Evolutionary conservation across 371 early-diverging fungal species (phyloP), one percentile per base, ranked within the genome.

Genomic region (Vairimorpha ceranae): DNA sequence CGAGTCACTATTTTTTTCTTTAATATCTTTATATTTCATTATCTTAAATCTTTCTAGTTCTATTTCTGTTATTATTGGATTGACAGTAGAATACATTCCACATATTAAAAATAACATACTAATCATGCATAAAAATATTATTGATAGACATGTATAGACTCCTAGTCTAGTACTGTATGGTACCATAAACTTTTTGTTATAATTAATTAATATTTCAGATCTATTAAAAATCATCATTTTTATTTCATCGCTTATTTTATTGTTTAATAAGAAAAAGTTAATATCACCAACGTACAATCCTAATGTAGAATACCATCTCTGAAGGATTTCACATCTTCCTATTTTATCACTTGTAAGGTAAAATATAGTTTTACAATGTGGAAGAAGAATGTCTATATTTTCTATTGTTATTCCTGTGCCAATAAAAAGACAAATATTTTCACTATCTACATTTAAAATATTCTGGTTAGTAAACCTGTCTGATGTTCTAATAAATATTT

Each of bases 41-140:
- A 60, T 6, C 8, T 33, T 30, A 60, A 60, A 60, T 60, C 60
- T 60, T 15, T 35, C 27, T 23, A 60, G 60, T 60, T 60, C 60
- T 25, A 35, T 25, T 60, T 60, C 60, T 35, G 60, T 60, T 35
- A 56, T 38, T 1, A 67, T 38, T 30, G 51, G 52, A 15, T 52
- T 64, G 25, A 32, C 7, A 19, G 33, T 14, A 33, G 46, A 52
- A 52, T 48, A 67, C n/a, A 52, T 30, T 14, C 35, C n/a, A 25
- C 35, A 52, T 52, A 67, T 21, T 33, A 48, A 52, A 48, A 43
- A 54, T 7, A 48, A 48, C 2, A 36, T 45, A 2, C 10, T 67
- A 19, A 27, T 21, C 25, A 54, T 10, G 19, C 35, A 33, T 14
- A 19, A 2, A 4, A 2, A 32, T 17, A 67, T 67, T 27, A 36